Evolutionary conservation across 495 filamentous ascomycete species (phyloP), one percentile per base, ranked within the genome.

Genomic region (Xylaria cubensis): DNA sequence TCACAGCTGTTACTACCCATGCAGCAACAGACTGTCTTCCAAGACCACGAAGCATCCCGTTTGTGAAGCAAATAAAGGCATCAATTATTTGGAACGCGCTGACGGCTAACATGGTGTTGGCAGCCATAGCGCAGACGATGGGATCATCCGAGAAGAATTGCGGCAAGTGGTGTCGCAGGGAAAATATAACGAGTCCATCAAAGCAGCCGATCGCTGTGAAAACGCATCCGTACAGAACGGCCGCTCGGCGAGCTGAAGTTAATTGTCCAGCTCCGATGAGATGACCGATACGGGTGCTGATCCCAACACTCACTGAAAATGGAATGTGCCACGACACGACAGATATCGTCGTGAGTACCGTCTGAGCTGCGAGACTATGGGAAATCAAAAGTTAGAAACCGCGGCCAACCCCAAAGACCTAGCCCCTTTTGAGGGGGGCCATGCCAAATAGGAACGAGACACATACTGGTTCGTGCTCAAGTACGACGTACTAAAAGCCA

Each of bases 11-110:
- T 66, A 90, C 90, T 21, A 93, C 87, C 76, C 91, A 93, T 5
- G 92, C 91, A 4, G 92, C 92, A 24, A 95, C 82, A 59, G 91
- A 89, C 74, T 95, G 92, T 63, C 90, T 84, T 2, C 92, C 80
- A 2, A 81, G 83, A 17, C 92, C 92, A 32, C 92, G 86, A 24
- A 95, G 82, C 55, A 93, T 83, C 41, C 92, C 92, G 71, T 93
- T 92, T 70, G 88, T 93, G 77, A 24, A 78, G 55, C 74, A 75
- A 63, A 75, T 78, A 67, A 80, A 72, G 9, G 78, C 63, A 62
- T 80, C 77, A 44, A 80, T 77, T 50, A 86, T 67, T 51, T 80
- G 78, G 69, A 77, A 78, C 26, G 56, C 73, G n/a, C 80, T 83
- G 64, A 92, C 88, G 51, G 73, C 69, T n/a, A 77, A 63, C 72